These are phyloP conservation scores for Lepidium africanum DNA, from an alignment of 345 rosid species.

Conservation along the genomic window DNA sequence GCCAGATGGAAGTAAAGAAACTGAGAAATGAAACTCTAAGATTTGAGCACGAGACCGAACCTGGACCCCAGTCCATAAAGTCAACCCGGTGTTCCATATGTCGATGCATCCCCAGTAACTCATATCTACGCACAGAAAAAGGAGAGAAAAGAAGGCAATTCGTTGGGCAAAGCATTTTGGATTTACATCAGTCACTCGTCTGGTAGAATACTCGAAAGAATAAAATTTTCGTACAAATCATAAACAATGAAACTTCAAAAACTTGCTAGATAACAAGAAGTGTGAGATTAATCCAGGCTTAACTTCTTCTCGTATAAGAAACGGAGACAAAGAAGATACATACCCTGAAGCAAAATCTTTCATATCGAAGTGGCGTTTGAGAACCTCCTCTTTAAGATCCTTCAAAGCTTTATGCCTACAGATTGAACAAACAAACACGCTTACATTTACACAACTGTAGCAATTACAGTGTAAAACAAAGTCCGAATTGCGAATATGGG, in stretches of 20 bases:
- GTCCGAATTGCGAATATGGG: background rate
- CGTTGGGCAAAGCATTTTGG: background rate
- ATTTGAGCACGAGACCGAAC: slow-evolving; percentile 32
- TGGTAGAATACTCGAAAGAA: background rate
- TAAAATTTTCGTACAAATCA: background rate
- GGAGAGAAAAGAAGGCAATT: background rate
- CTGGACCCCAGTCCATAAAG: slow-evolving; percentile 98
- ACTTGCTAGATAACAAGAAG: background rate
- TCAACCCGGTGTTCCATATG: slow-evolving; percentile 87
- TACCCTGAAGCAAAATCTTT: slow-evolving; percentile 87
- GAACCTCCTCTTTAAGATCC: slow-evolving; percentile 78
- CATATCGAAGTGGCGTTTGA: slow-evolving; percentile 54
- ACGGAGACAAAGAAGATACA: background rate
- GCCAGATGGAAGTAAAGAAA: background rate
- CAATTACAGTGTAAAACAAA: background rate
- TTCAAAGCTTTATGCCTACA: slow-evolving; percentile 78
- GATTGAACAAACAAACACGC: background rate
- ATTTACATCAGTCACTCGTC: background rate
- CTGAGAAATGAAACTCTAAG: background rate
- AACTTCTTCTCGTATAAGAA: background rate
- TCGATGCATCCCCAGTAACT: slow-evolving; percentile 79
- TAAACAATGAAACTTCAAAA: background rate
- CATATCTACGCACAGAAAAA: slow-evolving; percentile 35
- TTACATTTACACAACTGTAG: background rate
- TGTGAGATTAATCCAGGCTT: background rate